Evolutionary conservation across 768 basidiomycete genomes (phyloP).

Genomic region (Boletus patriciae): DNA sequence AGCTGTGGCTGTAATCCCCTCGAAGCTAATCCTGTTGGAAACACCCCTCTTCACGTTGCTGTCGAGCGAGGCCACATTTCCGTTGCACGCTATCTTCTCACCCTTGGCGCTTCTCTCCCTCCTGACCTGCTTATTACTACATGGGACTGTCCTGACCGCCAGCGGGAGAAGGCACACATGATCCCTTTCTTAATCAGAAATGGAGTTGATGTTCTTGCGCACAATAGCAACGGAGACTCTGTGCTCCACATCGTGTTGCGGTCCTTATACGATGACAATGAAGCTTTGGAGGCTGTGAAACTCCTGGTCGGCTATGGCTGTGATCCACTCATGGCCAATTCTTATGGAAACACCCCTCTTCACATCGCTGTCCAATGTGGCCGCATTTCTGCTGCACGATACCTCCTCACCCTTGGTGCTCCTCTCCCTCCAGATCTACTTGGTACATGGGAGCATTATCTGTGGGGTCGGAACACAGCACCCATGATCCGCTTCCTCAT

Average conservation of each 20-base stretch:
- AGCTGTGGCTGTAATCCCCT: neutral
- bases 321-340: neutral
- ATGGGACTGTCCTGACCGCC: neutral
- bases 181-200: neutral
- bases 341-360: neutral
- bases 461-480: too few species aligned
- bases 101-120: neutral
- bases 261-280: neutral
- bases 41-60: neutral
- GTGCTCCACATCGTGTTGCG: neutral
- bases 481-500: neutral
- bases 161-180: neutral
- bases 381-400: neutral
- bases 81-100: neutral
- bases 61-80: neutral
- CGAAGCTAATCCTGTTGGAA: neutral
- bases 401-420: neutral
- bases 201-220: neutral
- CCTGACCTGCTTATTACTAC: neutral
- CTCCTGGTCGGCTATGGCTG: neutral
- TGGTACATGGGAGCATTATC: too few species aligned
- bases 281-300: neutral
- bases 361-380: neutral
- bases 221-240: neutral
- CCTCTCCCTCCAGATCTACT: neutral